Base-by-base conservation (phyloP, 306 rosid species). In the Acacia melanoxylon region DNA sequence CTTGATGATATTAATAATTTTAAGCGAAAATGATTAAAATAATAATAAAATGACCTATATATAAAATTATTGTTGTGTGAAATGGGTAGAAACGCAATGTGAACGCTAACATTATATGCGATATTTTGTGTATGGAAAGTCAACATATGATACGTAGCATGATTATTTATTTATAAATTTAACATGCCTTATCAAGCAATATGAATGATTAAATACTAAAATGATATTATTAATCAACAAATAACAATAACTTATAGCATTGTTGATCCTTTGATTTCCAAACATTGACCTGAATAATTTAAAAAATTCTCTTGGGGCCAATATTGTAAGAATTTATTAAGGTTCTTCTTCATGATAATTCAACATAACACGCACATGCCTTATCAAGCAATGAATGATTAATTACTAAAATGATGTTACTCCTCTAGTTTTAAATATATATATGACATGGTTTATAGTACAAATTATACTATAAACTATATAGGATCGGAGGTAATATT, bases 171-270 rank as follows among this genome's bases (percentile, higher is more conserved):
- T 19, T 29, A 29, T 51, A 51, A 74, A 49, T 31, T 12, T 27
- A 19, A 19, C 20, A 31, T 33, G 78, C n/a, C 77, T 49, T 73
- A 73, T 73, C 65, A 31, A 41, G 37, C 54, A 73, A n/a, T n/a
- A 5, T 37, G 44, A 73, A 51, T 10, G 77, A 40, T 16, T 17
- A 14, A 20, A n/a, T 29, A 14, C 67, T 61, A 25, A 61, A 61
- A 61, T 61, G 6, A 24, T 58, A 31, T 22, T 22, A n/a, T n/a
- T n/a, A n/a, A n/a, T n/a, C n/a, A n/a, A n/a, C n/a, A n/a, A n/a
- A n/a, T n/a, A n/a, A n/a, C n/a, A n/a, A n/a, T n/a, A n/a, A n/a
- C n/a, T n/a, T n/a, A n/a, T n/a, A n/a, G n/a, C n/a, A n/a, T n/a
- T n/a, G n/a, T n/a, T n/a, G n/a, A n/a, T n/a, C n/a, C n/a, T n/a